Evolutionary conservation across 2,329 filamentous ascomycete species (phyloP), one percentile per base, ranked within the genome.

Genomic region (Trichophyton verrucosum): DNA sequence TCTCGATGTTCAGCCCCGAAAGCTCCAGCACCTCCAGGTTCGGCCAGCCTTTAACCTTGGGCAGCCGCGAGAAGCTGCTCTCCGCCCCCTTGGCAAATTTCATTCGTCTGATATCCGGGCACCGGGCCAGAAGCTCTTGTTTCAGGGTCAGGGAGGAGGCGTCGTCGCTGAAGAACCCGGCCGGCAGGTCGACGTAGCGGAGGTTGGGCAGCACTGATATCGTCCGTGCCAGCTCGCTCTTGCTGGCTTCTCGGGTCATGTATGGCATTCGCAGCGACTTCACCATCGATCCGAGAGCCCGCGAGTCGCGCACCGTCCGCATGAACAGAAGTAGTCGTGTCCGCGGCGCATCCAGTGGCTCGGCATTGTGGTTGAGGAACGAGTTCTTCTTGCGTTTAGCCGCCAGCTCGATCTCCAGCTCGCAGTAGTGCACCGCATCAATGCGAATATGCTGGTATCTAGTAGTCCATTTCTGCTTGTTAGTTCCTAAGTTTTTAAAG

Each of bases 341-440:
- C 64, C 86, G 82, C 3, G 91, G 85, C 2, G 88, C 84, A 73
- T 96, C 90, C 68, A 91, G 85, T 7, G 89, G 86, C 63, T 91
- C 85, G 64, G 85, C 87, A 72, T 91, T 90, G 70, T 86, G 82
- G 71, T 89, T 81, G 71, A 89, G 86, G 68, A 85, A 83, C 40
- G 85, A 86, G 62, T 82, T 82, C 64, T 85, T 85, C 72, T 88
- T 90, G 64, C 91, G 87, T 72, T 83, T 85, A 67, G 92, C 89
- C 59, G 88, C 83, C 40, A 96, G 82, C 67, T 87, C 79, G 62
- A 88, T 86, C 74, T 97, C 92, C 68, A 88, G 86, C 65, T 88
- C 85, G 78, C 92, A 97, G 76, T 96, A 96, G 75, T 97, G 92
- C 36, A 96, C 91, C 17, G 88, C 83, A 72, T 97, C 92, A 72